Percentiles rank a stretch among this genome's conserved stretches.
These are phyloP conservation scores for Heimioporus sp. DNA, from an alignment of 768 basidiomycete genomes.

Conservation along the genomic window DNA sequence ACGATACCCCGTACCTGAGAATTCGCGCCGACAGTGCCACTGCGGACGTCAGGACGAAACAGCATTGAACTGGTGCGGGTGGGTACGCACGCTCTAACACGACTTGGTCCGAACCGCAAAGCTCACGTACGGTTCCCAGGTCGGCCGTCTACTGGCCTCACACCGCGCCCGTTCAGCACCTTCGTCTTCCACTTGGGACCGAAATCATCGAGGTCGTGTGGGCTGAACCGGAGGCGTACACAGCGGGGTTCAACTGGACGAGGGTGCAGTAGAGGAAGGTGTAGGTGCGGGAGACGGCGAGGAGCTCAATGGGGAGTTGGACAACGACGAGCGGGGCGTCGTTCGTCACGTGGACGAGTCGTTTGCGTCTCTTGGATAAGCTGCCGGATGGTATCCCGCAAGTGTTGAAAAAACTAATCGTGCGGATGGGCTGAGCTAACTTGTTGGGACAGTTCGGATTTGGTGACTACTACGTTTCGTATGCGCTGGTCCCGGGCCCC, in stretches of 20 bases:
- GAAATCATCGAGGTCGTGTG: slow-evolving; percentile 40
- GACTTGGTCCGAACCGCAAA: slow-evolving; percentile 47
- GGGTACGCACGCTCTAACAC: slow-evolving; percentile 39
- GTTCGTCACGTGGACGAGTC: background rate
- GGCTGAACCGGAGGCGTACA: slow-evolving; percentile 39
- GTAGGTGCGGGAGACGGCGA: slow-evolving; percentile 58
- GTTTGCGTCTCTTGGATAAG: slow-evolving; percentile 11
- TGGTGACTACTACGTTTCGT: too few relatives aligned
- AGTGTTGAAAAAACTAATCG: too few relatives aligned
- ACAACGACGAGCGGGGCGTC: slow-evolving; percentile 2
- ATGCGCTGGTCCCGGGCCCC: too few relatives aligned
- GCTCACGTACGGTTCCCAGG: slow-evolving; percentile 41
- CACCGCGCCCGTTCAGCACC: slow-evolving; percentile 49
- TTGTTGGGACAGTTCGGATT: too few relatives aligned
- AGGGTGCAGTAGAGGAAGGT: slow-evolving; percentile 53
- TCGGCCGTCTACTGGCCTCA: slow-evolving; percentile 47
- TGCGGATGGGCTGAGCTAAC: too few relatives aligned
- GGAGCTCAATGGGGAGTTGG: slow-evolving; percentile 56
- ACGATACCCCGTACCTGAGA: slow-evolving; percentile 6
- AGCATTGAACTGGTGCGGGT: too few relatives aligned
- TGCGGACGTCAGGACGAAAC: background rate
- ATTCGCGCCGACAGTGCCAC: slow-evolving; percentile 20
- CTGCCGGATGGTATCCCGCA: background rate
- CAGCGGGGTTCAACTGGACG: slow-evolving; percentile 38
- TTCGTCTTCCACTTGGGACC: too few relatives aligned